Evolutionary conservation across 495 filamentous ascomycete species (phyloP).

Genomic region (Penicillium longicatenatum): DNA sequence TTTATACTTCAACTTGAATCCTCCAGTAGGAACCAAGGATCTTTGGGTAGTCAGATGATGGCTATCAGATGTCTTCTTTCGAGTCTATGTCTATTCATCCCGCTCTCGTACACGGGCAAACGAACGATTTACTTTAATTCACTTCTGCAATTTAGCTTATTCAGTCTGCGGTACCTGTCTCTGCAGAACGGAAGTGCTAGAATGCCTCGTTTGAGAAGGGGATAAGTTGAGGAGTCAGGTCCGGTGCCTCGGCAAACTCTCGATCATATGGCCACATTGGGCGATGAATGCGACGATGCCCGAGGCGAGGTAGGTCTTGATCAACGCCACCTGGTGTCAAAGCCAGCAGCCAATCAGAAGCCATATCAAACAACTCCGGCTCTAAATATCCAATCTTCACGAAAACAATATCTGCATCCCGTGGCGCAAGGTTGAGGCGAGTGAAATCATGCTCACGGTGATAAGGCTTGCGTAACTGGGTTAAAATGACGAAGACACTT

Average conservation of each 20-base stretch:
- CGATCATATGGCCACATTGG: conserved; percentile 61
- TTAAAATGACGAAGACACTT: conserved; percentile 57
- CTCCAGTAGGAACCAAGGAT: neutral
- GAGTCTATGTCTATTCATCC: neutral
- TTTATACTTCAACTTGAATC: neutral
- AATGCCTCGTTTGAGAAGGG: conserved; percentile 41
- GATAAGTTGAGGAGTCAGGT: conserved; percentile 46
- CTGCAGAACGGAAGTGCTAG: neutral
- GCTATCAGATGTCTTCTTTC: neutral
- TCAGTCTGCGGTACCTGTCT: neutral
- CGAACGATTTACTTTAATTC: neutral
- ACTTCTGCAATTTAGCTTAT: neutral
- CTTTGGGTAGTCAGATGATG: neutral
- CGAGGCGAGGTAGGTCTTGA: conserved; percentile 52
- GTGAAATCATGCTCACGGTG: conserved; percentile 59
- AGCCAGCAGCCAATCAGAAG: conserved; percentile 55
- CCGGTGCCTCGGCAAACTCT: conserved; percentile 33
- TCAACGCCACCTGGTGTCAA: conserved; percentile 59
- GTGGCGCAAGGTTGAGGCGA: conserved; percentile 48
- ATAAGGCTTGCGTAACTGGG: conserved; percentile 58
- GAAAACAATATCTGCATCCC: conserved; percentile 53
- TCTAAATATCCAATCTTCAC: conserved; percentile 64
- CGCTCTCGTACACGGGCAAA: neutral
- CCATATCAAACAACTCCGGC: conserved; percentile 58
- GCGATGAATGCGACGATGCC: conserved; percentile 49